Percentiles rank a stretch among this genome's conserved stretches.
Evolutionary conservation across 768 basidiomycete species (phyloP).

Genomic region (Leccinum boreale): DNA sequence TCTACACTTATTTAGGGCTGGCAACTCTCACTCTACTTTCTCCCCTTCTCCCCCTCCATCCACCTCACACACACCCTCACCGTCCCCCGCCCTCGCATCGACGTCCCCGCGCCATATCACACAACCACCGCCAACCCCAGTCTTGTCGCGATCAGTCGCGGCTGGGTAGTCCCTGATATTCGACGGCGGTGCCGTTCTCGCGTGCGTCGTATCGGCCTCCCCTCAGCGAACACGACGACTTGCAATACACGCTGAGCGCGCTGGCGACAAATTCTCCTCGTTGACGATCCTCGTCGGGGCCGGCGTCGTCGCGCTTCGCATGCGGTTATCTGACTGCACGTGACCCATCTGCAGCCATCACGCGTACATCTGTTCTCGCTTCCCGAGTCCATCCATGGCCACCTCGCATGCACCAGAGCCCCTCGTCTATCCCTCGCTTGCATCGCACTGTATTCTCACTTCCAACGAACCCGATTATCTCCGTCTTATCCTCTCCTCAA

Average conservation of each 20-base stretch:
- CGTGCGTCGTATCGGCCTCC: conserved; percentile 2
- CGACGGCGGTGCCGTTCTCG: neutral
- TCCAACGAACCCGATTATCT: conserved; percentile 82
- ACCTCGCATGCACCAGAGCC: conserved; percentile 68
- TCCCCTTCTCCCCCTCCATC: neutral
- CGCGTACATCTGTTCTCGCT: neutral
- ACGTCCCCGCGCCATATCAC: neutral
- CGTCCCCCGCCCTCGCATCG: neutral
- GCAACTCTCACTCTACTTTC: conserved; percentile 21
- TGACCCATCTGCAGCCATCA: conserved; percentile 17
- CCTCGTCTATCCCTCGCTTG: conserved; percentile 62
- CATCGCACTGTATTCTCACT: conserved; percentile 60
- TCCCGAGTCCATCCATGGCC: conserved; percentile 22
- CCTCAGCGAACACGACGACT: neutral
- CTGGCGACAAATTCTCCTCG: conserved; percentile 1
- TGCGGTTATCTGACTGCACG: conserved; percentile 25
- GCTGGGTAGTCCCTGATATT: neutral
- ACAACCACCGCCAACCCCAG: neutral
- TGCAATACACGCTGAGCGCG: conserved; percentile 1
- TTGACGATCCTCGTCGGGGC: conserved; percentile 11
- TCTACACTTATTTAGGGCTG: conserved; percentile 37
- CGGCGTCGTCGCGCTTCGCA: conserved; percentile 11
- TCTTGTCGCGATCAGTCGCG: conserved; percentile 20
- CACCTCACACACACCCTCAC: neutral
- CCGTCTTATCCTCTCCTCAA: conserved; percentile 81